Percentiles rank a stretch among this genome's conserved stretches.
These are phyloP conservation scores for Lasiosphaeria miniovina DNA, from an alignment of 495 filamentous ascomycete genomes.

Conservation along the genomic window DNA sequence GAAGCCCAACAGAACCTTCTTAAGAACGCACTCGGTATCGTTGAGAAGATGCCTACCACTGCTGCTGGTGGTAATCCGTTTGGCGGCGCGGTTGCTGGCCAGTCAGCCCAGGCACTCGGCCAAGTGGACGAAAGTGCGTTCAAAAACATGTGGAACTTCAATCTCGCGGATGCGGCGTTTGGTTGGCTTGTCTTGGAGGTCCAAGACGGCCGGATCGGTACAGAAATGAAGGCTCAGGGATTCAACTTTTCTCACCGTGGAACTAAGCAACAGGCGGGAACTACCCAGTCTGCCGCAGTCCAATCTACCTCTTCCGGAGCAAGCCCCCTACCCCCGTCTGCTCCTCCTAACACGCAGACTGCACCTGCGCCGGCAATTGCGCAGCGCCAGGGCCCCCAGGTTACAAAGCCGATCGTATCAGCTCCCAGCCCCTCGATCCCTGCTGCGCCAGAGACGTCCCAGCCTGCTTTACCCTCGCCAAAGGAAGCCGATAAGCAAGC, in stretches of 20 bases:
- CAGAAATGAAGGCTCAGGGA: slow-evolving; percentile 96
- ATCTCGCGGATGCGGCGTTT: slow-evolving; percentile 95
- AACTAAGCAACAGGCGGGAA: slow-evolving; percentile 49
- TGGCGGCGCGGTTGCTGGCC: slow-evolving; percentile 76
- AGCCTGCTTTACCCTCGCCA: slow-evolving; percentile 36
- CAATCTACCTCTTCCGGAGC: slow-evolving; percentile 31
- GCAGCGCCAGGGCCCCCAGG: slow-evolving; percentile 31
- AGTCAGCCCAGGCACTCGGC: slow-evolving; percentile 58
- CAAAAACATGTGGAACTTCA: slow-evolving; percentile 99
- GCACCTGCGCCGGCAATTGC: slow-evolving; percentile 30
- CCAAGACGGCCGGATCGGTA: slow-evolving; percentile 90
- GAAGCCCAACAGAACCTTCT: slow-evolving; percentile 88
- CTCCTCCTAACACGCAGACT: slow-evolving; percentile 36
- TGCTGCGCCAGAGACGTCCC: slow-evolving; percentile 44
- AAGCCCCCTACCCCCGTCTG: slow-evolving; percentile 31
- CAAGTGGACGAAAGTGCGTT: slow-evolving; percentile 98
- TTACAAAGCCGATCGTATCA: slow-evolving; percentile 35
- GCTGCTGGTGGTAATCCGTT: slow-evolving; percentile 97
- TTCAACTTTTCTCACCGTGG: slow-evolving; percentile 98
- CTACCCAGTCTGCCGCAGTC: slow-evolving; percentile 33
- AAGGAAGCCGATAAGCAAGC: slow-evolving; percentile 49
- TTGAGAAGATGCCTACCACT: slow-evolving; percentile 91
- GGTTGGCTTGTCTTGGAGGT: slow-evolving; percentile 94
- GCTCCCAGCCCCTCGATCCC: slow-evolving; percentile 49
- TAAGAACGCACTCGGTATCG: slow-evolving; percentile 83